Base-by-base conservation (phyloP, 2,329 filamentous ascomycete species). In the Diaporthe australafricana region DNA sequence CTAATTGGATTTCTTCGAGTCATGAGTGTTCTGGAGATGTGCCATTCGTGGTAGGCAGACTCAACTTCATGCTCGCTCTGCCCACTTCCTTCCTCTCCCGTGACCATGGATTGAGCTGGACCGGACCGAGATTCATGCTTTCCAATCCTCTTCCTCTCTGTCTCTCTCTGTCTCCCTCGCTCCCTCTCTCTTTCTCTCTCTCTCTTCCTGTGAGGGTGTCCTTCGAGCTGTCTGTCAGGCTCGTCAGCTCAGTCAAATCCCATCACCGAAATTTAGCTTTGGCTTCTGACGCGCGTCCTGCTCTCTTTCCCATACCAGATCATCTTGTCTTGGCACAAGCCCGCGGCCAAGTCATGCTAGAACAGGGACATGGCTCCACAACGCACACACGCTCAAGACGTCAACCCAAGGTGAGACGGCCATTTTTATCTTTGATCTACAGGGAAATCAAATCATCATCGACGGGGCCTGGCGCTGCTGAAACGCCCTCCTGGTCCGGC, bases 201-300 rank as follows among this genome's bases (percentile, higher is more conserved):
- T 2, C 30, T 35, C 25, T n/a, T 22, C 17, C 65, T 56, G 17
- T 38, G 5, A 16, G 14, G 25, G 9, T 35, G 20, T 52, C 22
- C 20, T 20, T 47, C n/a, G n/a, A n/a, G n/a, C 27, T 32, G 27
- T 20, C n/a, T 66, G 14, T 7, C 12, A 16, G 50, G 60, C 17
- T 35, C 14, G 32, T 25, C 48, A 55, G 48, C 32, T 27, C 14
- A 8, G 20, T 25, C 48, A 22, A 14, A 5, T 16, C 38, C 50
- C 40, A 68, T 67, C 38, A n/a, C n/a, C n/a, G n/a, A n/a, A 16
- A 62, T 62, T 56, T 68, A 67, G 57, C 45, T 53, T 62, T 55
- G 63, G 45, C 60, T 50, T 65, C 27, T 57, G 52, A 60, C 70
- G 70, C 70, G 70, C 70, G 70, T 47, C 70, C 55, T 42, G 48